Base-by-base conservation (phyloP, 768 basidiomycete genomes). In the Lactarius pseudohatsudake region DNA sequence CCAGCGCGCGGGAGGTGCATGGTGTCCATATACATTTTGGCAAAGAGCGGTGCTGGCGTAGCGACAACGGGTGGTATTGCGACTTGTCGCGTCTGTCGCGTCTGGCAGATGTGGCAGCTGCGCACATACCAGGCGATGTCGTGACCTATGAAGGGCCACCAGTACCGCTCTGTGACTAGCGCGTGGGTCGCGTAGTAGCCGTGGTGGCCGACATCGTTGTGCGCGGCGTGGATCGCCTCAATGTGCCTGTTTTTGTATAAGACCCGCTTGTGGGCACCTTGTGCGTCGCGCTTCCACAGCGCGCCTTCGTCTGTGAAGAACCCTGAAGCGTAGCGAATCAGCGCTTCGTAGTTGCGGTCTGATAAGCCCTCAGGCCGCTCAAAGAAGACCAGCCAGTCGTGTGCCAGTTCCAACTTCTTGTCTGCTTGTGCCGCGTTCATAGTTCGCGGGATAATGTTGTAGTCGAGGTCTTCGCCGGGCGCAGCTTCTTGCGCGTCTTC, bases 1-100 rank as follows among this genome's bases (percentile, higher is more conserved):
- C 72, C 71, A 0, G 78, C 73, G 0, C 59, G 64, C 0, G 77
- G 79, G 70, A 83, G 76, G 61, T 74, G 70, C 79, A 83, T 81
- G 0, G 77, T 76, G 69, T 83, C 77, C 13, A 79, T 71, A 47
- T 81, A 77, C 0, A 77, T 73, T 40, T 79, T 78, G 13, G 68
- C n/a, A 63, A 79, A 81, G 10, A 74, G 68, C 0, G 65, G 57
- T 3, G 71, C 60, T 8, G 74, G 72, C 0, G 26, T 40, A 0
- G 72, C 43, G 3, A 75, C 57, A 0, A 62, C 69, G 1, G 72
- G 70, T 0, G 72, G 75, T 15, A 74, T 70, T 0, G 63, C n/a
- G 0, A 80, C 55, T 16, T 74, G 73, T 0, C 61, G 13, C 0
- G 67, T 63, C 0, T 73, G 71, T 81, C 77, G 61, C 81, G 81